Percentiles rank a stretch among this genome's conserved stretches.
phyloP scores from a whole-genome alignment of 1,284 basidiomycete genomes.

The Schizophyllum commune region DNA sequence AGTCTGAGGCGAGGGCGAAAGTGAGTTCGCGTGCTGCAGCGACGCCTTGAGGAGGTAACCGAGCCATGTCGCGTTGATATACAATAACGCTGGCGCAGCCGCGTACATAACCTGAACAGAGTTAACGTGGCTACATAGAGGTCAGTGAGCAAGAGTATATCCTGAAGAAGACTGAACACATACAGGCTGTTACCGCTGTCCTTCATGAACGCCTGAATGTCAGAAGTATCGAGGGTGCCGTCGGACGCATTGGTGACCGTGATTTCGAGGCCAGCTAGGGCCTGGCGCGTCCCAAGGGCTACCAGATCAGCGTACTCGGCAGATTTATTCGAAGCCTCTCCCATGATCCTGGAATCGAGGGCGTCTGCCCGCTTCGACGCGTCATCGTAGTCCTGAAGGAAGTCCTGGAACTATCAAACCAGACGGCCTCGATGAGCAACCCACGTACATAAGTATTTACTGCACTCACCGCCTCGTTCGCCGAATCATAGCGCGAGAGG shows the following conservation, averaged over 20 bases:
- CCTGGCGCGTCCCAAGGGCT: slow-evolving; percentile 30
- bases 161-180: neutral
- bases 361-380: slow-evolving; percentile 21
- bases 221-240: slow-evolving; percentile 12
- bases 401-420: slow-evolving; percentile 25
- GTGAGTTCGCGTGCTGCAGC: slow-evolving; percentile 30
- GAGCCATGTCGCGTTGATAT: slow-evolving; percentile 34
- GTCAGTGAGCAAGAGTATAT: neutral
- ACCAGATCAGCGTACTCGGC: slow-evolving; percentile 31
- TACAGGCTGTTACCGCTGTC: slow-evolving; percentile 26
- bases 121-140: slow-evolving; percentile 25
- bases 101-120: slow-evolving; percentile 43
- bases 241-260: slow-evolving; percentile 25
- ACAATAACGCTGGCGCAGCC: slow-evolving; percentile 38
- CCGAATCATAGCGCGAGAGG: slow-evolving; percentile 17
- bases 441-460: neutral
- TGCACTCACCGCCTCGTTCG: slow-evolving; percentile 16
- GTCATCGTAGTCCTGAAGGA: slow-evolving; percentile 29
- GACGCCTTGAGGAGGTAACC: slow-evolving; percentile 36
- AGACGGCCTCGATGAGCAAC: neutral
- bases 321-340: slow-evolving; percentile 17
- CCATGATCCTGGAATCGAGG: slow-evolving; percentile 29
- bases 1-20: slow-evolving; percentile 19
- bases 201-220: slow-evolving; percentile 43
- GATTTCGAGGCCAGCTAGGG: slow-evolving; percentile 32